Evolutionary conservation across 192 early-diverging fungal genomes (phyloP).

Genomic region (Linnemannia elongata): DNA sequence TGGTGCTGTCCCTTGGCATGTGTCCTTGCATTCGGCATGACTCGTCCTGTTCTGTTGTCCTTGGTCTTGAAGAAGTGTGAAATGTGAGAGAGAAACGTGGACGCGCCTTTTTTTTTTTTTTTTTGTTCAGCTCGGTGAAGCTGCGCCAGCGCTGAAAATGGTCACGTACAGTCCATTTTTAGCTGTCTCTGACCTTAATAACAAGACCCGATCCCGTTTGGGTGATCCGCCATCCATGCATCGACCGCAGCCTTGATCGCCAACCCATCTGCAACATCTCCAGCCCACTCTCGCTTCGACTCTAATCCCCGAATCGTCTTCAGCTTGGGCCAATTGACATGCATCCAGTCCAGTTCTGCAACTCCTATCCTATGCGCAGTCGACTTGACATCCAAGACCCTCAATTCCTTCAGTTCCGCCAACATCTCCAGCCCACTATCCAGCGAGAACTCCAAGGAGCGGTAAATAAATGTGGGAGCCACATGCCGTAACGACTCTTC

Average conservation of each 20-base stretch:
- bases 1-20: conserved; percentile 47
- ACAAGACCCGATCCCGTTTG: background rate
- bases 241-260: background rate
- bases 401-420: background rate
- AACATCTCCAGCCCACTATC: background rate
- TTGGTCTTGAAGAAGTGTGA: background rate
- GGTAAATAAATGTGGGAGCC: background rate
- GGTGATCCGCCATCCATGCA: background rate
- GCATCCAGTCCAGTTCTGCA: background rate
- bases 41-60: background rate
- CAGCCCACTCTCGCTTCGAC: background rate
- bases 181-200: too few species aligned
- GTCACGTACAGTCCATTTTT: too few species aligned
- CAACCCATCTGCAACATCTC: background rate
- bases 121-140: too few species aligned
- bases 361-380: background rate
- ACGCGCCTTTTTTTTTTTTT: too few species aligned
- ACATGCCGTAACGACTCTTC: background rate
- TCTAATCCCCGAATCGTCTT: background rate
- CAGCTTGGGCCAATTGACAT: background rate
- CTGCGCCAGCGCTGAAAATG: too few species aligned
- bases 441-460: background rate
- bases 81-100: too few species aligned
- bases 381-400: background rate
- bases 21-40: conserved; percentile 44